Evolutionary conservation across 495 filamentous ascomycete genomes (phyloP), one percentile per base, ranked within the genome.

Genomic region (Thermothielavioides terrestris): DNA sequence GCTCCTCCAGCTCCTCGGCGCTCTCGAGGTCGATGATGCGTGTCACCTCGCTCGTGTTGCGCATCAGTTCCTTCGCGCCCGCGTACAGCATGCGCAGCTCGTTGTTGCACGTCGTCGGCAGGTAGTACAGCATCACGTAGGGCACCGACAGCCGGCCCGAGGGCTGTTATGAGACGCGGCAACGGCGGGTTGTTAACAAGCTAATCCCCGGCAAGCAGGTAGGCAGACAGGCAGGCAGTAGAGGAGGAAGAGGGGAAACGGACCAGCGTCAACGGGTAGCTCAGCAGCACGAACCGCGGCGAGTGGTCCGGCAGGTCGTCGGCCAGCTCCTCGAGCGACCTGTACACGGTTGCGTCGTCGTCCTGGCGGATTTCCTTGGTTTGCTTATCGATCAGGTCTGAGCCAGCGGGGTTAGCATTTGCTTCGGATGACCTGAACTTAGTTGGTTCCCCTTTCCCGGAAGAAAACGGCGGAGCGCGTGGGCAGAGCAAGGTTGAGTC

Each of bases 251-350:
- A 31, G 10, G 46, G 25, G 11, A 1, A 30, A 59, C 78, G 37
- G 68, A 94, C 89, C 59, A 92, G 66, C 5, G 86, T 94, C 56
- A 94, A 50, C 0, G 92, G 92, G 58, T 95, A 89, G 66, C 88
- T 94, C 48, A 98, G 73, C 47, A 97, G 74, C 26, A 98, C 76
- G 60, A 88, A 98, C 21, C 90, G 78, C 12, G 92, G 91, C 10
- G 86, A 81, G 57, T 94, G 82, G 41, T 95, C 89, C n/a, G 92
- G 92, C 36, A 98, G 80, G 63, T 92, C 91, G 42, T 95, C 91
- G 40, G 74, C 81, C 32, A 98, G 68, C 31, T 86, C 83, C 26
- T 82, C 75, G 61, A 98, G 79, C 46, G 81, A 80, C 6, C 78
- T 84, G 70, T 94, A 95, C 47, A 88, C 78, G 41, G 78, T 76